Conservation (phyloP, 305 asterid species). For the Fraxinus nigra region DNA sequence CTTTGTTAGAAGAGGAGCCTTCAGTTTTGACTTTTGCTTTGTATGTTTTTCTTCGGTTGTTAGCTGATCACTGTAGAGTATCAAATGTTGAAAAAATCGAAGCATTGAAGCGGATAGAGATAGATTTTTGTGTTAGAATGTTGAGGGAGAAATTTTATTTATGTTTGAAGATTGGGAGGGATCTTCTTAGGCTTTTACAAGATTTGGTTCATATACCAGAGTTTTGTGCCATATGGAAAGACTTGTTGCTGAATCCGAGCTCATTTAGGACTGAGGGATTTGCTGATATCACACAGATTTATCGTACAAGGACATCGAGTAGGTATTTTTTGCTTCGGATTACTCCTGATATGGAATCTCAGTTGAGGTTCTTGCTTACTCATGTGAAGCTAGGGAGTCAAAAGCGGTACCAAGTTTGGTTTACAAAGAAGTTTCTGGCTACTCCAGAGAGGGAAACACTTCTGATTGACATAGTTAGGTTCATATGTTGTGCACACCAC, state of each 20-base stretch:
- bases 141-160: conserved; percentile 55
- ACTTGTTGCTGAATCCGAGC: conserved; percentile 57
- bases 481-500: conserved; percentile 77
- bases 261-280: conserved; percentile 47
- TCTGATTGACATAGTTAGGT: conserved; percentile 66
- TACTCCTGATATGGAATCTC: conserved; percentile 86
- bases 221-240: conserved; percentile 69
- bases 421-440: conserved; percentile 61
- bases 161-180: conserved; percentile 83
- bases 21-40: conserved; percentile 58
- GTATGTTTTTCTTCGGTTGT: conserved; percentile 73
- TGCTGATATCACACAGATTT: conserved; percentile 55
- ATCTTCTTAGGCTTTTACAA: conserved; percentile 80
- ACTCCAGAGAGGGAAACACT: conserved; percentile 50
- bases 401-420: conserved; percentile 73
- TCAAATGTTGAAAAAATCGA: conserved; percentile 39
- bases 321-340: conserved; percentile 67
- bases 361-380: conserved; percentile 72
- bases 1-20: conserved; percentile 62
- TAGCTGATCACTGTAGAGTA: conserved; percentile 67
- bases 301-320: conserved; percentile 49
- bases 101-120: conserved; percentile 59
- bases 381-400: conserved; percentile 70
- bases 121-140: conserved; percentile 56
- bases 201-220: conserved; percentile 77